phyloP scores from a whole-genome alignment of 2,329 filamentous ascomycete genomes.

The Alternaria triticimaculans region DNA sequence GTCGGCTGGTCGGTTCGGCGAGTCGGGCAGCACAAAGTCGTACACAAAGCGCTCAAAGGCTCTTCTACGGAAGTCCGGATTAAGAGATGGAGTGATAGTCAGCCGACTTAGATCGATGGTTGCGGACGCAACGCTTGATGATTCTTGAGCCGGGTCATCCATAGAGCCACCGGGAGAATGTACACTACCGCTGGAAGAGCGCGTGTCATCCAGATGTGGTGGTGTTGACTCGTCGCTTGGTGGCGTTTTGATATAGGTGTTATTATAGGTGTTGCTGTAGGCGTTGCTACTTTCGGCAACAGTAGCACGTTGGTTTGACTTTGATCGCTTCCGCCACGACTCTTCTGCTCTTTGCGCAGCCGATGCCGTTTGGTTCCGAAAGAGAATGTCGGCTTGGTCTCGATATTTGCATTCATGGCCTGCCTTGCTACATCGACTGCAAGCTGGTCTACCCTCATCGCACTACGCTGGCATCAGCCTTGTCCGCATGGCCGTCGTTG shows the following conservation, averaged over 20 bases:
- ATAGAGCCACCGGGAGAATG: constrained; percentile 4
- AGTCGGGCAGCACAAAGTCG: constrained; percentile 37
- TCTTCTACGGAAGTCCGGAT: constrained; percentile 28
- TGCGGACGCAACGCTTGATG: neutral
- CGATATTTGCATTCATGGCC: constrained; percentile 41
- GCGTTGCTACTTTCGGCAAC: constrained; percentile 16
- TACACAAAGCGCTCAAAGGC: constrained; percentile 44
- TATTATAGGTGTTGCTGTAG: constrained; percentile 8
- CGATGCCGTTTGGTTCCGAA: constrained; percentile 43
- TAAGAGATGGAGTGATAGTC: constrained; percentile 15
- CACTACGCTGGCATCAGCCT: constrained; percentile 29
- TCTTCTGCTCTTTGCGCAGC: constrained; percentile 45
- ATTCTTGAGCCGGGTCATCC: constrained; percentile 2
- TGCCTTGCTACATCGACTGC: constrained; percentile 38
- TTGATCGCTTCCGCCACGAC: constrained; percentile 43
- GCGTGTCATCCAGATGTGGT: constrained; percentile 4
- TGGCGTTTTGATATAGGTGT: constrained; percentile 15
- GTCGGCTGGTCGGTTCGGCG: constrained; percentile 18
- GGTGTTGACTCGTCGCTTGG: constrained; percentile 21
- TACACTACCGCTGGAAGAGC: constrained; percentile 12
- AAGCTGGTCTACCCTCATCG: constrained; percentile 41
- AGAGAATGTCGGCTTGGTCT: constrained; percentile 41
- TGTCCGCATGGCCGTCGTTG: neutral
- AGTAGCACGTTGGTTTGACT: constrained; percentile 28
- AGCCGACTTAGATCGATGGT: constrained; percentile 18